Evolutionary conservation across 352 stramenopile species (phyloP), one percentile per base, ranked within the genome.

Genomic region (Pilasporangium apinafurcum): DNA sequence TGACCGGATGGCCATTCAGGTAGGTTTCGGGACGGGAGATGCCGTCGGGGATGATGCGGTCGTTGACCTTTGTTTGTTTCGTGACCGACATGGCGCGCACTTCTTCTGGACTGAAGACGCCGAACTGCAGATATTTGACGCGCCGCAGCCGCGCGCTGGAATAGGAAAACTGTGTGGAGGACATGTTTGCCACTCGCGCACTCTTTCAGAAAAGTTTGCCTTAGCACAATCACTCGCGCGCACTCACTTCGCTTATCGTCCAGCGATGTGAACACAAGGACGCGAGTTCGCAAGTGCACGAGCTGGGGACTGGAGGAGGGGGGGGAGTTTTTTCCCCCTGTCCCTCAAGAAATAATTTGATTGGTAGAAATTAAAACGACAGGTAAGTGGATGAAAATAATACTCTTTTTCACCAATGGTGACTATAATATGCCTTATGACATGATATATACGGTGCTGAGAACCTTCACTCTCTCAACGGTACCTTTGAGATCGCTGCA

Each of bases 71-170:
- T 37, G 96, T 97, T 59, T 96, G 90, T 57, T 98, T 96, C 1
- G 94, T 98, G 10, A 98, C 95, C 21, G 83, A 97, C 83, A 97
- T 97, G 67, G 96, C 89, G 42, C 89, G 86, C 70, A 98, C 90
- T 70, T 98, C 95, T 46, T 99, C 95, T 4, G 96, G 96, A 59
- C 95, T 97, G 50, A 98, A 96, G 35, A 99, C 90, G 44, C 95
- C 94, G 62, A 99, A 99, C 71, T 99, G 96, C 13, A 99, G 74
- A 72, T 97, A 98, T 69, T 98, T 97, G 61, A 99, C 92, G 28
- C 91, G 78, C 41, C 94, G 82, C 56, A 99, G 63, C 17, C 92
- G 92, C 50, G 92, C 95, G 37, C 83, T 86, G 44, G 91, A 98
- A 73, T 98, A 97, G 56, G 94, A 97, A 70, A 99, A 99, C 65